Evolutionary conservation across 2,329 filamentous ascomycete genomes (phyloP).

Genomic region (Lecanosticta acicola): DNA sequence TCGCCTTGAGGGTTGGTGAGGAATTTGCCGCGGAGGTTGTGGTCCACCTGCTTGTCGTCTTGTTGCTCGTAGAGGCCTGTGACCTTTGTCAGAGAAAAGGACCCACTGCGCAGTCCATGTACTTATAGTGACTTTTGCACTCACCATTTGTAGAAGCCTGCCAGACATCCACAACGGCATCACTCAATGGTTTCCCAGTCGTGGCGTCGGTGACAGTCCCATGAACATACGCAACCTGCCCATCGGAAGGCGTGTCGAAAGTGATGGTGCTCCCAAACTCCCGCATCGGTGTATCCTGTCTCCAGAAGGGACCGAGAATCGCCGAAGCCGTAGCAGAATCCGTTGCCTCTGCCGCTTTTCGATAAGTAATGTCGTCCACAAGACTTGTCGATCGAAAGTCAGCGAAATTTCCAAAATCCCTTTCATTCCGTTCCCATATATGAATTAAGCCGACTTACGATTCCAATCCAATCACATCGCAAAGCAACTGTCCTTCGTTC

Average conservation of each 20-base stretch:
- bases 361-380: constrained; percentile 76
- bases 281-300: constrained; percentile 63
- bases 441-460: constrained; percentile 9
- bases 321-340: constrained; percentile 62
- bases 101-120: neutral
- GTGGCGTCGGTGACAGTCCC: constrained; percentile 54
- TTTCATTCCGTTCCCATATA: neutral
- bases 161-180: constrained; percentile 70
- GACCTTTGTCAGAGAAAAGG: neutral
- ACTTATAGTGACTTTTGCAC: neutral
- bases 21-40: constrained; percentile 70
- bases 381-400: constrained; percentile 25
- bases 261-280: constrained; percentile 66
- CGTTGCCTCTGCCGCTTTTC: constrained; percentile 49
- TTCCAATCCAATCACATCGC: constrained; percentile 55
- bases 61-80: constrained; percentile 63
- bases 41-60: constrained; percentile 62
- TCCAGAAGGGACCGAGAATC: constrained; percentile 82
- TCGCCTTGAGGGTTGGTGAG: constrained; percentile 48
- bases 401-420: no score
- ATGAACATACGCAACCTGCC: constrained; percentile 59
- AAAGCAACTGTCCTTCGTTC: constrained; percentile 58
- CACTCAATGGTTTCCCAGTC: constrained; percentile 59
- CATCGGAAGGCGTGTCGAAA: constrained; percentile 42
- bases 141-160: constrained; percentile 64